Base-by-base conservation (phyloP, 75 land plant genomes). In the Isoetes taiwanensis region DNA sequence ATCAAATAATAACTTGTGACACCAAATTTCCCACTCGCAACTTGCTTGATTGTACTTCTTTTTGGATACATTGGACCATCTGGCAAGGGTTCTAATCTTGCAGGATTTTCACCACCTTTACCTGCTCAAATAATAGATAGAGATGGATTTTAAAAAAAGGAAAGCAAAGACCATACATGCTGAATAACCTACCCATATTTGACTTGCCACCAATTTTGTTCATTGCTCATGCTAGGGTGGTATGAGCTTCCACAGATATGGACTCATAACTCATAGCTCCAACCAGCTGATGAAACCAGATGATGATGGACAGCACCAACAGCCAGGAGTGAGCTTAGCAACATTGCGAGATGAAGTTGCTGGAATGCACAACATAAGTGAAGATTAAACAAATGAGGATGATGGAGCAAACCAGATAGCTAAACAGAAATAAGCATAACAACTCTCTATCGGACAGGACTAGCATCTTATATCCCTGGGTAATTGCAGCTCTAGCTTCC, bases 271-370 rank as follows among this genome's bases (percentile, higher is more conserved):
- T 46, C 50, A 46, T 46, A 8, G 50, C 50, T 19, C 50, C 38
- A 90, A 54, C 84, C 76, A 11, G 99, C 96, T 32, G 99, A 90
- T 68, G 83, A 69, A 17, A 94, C 99, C 16, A 94, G 65, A 72
- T 94, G 83, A 1, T 94, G 99, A 64, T 94, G 99, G 26, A 94
- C 96, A 55, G 97, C 96, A 56, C 99, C 99, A 50, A 85, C 91
- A 34, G 99, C 99, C 67, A 94, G 58, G 11, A 94, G 81, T 32
- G 96, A 94, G 63, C 90, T 85, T 1, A 94, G 99, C 84, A 34
- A 94, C 99, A 52, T 87, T 77, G 46, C 72, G 61, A 10, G 76
- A 41, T 52, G 99, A 89, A 34, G 94, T 89, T 11, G 80, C 99
- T 93, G 70, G 65, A 67, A 33, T 38, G 28, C 16, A 32, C 30